Conservation (phyloP, 2,329 filamentous ascomycete species). For the Ceratocystis alfenasii region DNA sequence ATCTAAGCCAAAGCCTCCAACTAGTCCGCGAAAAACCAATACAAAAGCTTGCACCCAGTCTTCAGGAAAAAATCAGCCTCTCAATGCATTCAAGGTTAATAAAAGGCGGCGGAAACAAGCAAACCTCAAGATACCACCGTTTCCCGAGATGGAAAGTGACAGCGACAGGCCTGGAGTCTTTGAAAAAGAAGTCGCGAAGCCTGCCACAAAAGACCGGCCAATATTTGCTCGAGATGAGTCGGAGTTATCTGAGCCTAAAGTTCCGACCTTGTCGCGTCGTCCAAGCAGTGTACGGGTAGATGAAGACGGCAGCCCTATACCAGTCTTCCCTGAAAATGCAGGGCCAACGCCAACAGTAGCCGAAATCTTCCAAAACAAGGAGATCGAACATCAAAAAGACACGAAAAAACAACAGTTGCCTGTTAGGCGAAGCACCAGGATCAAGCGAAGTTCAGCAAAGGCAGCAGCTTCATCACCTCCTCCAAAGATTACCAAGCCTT, state of each 20-base stretch:
- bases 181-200: background rate
- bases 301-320: constrained; percentile 20
- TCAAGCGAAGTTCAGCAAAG: background rate
- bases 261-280: background rate
- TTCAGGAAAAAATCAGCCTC: background rate
- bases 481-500: background rate
- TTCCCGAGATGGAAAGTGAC: constrained; percentile 11
- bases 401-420: background rate
- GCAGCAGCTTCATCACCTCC: background rate
- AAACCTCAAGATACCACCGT: constrained; percentile 8
- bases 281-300: constrained; percentile 17
- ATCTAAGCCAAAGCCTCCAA: background rate
- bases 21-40: background rate
- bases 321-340: background rate
- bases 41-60: background rate
- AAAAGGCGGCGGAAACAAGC: constrained; percentile 12
- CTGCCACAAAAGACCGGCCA: background rate
- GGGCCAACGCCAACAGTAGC: too few species aligned
- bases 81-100: background rate
- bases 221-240: background rate
- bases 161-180: background rate
- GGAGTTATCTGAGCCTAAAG: constrained; percentile 8
- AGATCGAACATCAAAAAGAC: background rate
- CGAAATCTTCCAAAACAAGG: background rate
- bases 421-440: constrained; percentile 2